Evolutionary conservation across 2,329 filamentous ascomycete species (phyloP).

Genomic region (Pseudocercospora eumusae): DNA sequence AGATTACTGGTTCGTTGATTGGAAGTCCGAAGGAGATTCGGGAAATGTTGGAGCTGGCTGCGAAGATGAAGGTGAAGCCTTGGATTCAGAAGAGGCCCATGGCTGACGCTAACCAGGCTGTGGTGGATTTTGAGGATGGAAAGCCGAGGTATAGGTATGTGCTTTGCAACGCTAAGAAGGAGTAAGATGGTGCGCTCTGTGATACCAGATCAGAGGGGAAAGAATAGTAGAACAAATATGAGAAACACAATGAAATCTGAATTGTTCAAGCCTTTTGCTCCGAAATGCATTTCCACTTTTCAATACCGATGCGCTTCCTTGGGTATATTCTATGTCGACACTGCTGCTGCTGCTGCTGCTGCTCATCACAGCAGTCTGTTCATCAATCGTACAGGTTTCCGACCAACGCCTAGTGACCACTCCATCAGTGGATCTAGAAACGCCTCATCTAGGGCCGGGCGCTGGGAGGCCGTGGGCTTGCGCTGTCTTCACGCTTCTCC

Average conservation of each 20-base stretch:
- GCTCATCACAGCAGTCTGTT: background rate
- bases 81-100: slow-evolving; percentile 64
- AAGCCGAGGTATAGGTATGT: slow-evolving; percentile 51
- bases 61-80: slow-evolving; percentile 58
- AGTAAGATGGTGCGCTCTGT: too few relatives aligned
- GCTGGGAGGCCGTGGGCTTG: slow-evolving; percentile 27
- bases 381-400: background rate
- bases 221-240: too few relatives aligned
- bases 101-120: slow-evolving; percentile 58
- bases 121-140: slow-evolving; percentile 60
- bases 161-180: slow-evolving; percentile 21
- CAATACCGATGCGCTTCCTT: background rate
- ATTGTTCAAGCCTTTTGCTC: background rate
- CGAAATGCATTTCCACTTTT: background rate
- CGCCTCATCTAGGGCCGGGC: slow-evolving; percentile 2
- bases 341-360: too few relatives aligned
- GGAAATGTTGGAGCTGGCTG: slow-evolving; percentile 63
- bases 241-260: background rate
- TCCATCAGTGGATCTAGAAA: background rate
- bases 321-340: slow-evolving; percentile 2
- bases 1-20: slow-evolving; percentile 49
- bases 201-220: too few relatives aligned
- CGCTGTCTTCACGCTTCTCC: slow-evolving; percentile 35
- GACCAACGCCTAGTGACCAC: background rate
- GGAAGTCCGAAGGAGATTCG: slow-evolving; percentile 59